A percentile compares a stretch with the other conserved stretches of the same genome.
Evolutionary conservation across 148 eudicot genomes (phyloP).

Genomic region (Rheum nobile): DNA sequence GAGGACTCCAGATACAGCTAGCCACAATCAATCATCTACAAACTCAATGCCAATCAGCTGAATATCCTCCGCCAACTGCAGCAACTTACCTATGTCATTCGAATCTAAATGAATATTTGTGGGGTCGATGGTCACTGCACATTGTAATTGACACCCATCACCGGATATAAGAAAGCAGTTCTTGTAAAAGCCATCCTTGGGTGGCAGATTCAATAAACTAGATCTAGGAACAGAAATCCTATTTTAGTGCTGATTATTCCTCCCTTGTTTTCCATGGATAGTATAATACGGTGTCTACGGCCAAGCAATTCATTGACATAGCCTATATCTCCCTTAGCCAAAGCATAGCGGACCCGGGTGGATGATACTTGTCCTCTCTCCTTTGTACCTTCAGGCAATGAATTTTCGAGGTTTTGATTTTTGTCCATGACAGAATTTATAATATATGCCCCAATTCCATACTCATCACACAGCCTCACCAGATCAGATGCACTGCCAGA

Average conservation of each 20-base stretch:
- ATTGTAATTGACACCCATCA: conserved; percentile 35
- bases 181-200: conserved; percentile 65
- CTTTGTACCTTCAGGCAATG: conserved; percentile 25
- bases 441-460: conserved; percentile 58
- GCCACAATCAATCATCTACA: conserved; percentile 16
- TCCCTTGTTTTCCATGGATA: conserved; percentile 30
- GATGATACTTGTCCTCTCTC: conserved; percentile 96
- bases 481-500: conserved; percentile 80
- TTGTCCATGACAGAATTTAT: conserved; percentile 81
- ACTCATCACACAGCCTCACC: conserved; percentile 58
- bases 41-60: conserved; percentile 56
- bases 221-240: conserved; percentile 44
- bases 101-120: conserved; percentile 49
- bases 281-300: conserved; percentile 75
- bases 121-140: conserved; percentile 55
- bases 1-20: not conserved
- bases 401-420: conserved; percentile 25
- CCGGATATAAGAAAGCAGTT: conserved; percentile 42
- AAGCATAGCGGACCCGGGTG: conserved; percentile 87
- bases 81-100: conserved; percentile 24
- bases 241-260: conserved; percentile 19
- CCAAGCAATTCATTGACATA: conserved; percentile 86
- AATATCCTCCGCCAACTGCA: conserved; percentile 23
- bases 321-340: conserved; percentile 61
- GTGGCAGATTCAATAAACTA: conserved; percentile 71